Conservation (phyloP, 2,329 filamentous ascomycete species). For the Cordyceps sp. region DNA sequence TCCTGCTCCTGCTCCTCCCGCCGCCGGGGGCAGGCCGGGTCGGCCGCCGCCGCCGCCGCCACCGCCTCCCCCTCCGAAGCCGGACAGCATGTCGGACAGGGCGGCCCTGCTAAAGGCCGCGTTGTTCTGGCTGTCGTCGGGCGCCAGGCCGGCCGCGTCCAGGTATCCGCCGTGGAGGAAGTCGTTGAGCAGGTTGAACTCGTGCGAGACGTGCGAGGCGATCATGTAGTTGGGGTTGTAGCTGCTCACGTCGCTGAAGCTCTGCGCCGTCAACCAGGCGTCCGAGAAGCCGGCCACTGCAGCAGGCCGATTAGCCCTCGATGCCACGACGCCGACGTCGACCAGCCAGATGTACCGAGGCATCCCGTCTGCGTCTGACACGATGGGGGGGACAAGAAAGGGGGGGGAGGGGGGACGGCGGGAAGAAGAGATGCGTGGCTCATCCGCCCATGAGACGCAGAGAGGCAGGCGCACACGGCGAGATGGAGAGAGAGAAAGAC, state of each 20-base stretch:
- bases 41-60: too few relatives aligned
- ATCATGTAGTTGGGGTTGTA: slow-evolving; percentile 94
- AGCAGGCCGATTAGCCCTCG: slow-evolving; percentile 4
- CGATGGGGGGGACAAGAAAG: neutral
- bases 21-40: too few relatives aligned
- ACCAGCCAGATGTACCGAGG: neutral
- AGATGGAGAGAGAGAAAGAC: neutral
- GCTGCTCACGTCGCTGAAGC: slow-evolving; percentile 86
- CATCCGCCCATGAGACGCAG: neutral
- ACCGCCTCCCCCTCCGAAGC: slow-evolving; percentile 35
- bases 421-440: neutral
- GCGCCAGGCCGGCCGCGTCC: slow-evolving; percentile 60
- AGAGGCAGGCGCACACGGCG: neutral
- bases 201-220: slow-evolving; percentile 77
- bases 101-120: slow-evolving; percentile 22
- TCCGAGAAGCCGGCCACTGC: slow-evolving; percentile 64
- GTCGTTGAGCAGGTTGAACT: slow-evolving; percentile 93
- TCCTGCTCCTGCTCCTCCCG: too few relatives aligned
- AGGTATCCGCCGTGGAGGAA: slow-evolving; percentile 85
- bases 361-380: too few relatives aligned
- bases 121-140: slow-evolving; percentile 42
- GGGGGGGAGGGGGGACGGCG: neutral
- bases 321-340: neutral
- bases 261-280: slow-evolving; percentile 66
- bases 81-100: slow-evolving; percentile 30